These are phyloP conservation scores for Poterioochromonas sp. DNA, from an alignment of 352 stramenopile species.

Conservation along the genomic window DNA sequence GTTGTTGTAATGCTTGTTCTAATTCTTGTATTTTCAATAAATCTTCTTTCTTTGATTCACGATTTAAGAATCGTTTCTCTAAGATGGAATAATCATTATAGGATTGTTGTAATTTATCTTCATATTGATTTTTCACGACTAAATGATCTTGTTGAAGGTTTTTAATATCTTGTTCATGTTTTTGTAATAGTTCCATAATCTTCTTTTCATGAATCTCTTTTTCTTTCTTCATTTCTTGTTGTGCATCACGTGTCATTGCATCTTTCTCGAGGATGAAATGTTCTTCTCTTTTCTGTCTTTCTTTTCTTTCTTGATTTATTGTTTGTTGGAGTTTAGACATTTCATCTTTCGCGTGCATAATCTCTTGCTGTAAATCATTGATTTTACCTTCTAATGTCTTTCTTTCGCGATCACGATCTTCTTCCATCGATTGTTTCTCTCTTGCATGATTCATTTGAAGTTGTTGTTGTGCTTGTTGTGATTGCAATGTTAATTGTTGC, in stretches of 20 bases:
- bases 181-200: not conserved
- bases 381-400: not conserved
- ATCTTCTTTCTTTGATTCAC: conserved; percentile 56
- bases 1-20: conserved; percentile 56
- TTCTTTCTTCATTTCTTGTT: not conserved
- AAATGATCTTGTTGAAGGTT: not conserved
- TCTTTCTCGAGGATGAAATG: not conserved
- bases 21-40: conserved; percentile 62
- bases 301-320: not conserved
- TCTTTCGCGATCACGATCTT: not conserved
- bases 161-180: not conserved
- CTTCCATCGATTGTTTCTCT: no score
- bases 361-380: not conserved
- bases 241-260: not conserved
- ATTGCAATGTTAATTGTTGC: not conserved
- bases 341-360: not conserved
- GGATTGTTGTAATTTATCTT: conserved; percentile 50
- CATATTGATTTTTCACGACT: conserved; percentile 39
- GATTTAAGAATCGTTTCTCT: conserved; percentile 29
- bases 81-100: conserved; percentile 49
- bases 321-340: not conserved
- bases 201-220: not conserved
- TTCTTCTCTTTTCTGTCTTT: not conserved
- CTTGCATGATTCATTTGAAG: not conserved
- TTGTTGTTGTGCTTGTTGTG: not conserved